Evolutionary conservation across 1,284 basidiomycete species (phyloP).

Genomic region (Rhodotorula sp.): DNA sequence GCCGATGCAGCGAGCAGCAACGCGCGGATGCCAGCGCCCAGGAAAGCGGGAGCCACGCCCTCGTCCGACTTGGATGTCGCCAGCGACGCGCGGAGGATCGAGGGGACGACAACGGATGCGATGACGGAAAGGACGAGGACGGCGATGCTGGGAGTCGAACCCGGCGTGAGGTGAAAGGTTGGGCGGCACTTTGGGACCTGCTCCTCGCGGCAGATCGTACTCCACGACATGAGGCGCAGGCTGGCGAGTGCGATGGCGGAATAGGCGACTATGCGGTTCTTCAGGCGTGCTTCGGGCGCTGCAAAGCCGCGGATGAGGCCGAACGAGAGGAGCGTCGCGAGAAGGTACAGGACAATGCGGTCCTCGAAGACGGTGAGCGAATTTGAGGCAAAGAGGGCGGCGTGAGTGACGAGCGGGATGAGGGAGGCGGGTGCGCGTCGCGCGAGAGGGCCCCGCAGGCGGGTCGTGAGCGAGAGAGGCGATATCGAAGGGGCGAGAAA

Average conservation of each 20-base stretch:
- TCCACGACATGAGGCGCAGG: constrained; percentile 68
- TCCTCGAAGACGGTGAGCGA: constrained; percentile 98
- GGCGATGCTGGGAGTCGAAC: constrained; percentile 63
- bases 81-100: constrained; percentile 61
- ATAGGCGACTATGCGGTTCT: constrained; percentile 72
- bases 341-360: constrained; percentile 70
- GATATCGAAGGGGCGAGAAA: constrained; percentile 34
- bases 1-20: constrained; percentile 61
- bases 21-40: constrained; percentile 61
- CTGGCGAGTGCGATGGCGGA: constrained; percentile 66
- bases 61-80: constrained; percentile 68
- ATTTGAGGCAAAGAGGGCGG: constrained; percentile 63
- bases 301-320: constrained; percentile 53
- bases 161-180: constrained; percentile 77
- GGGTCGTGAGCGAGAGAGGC: background rate
- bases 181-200: constrained; percentile 81
- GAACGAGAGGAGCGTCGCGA: constrained; percentile 61
- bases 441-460: constrained; percentile 1
- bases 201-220: constrained; percentile 90
- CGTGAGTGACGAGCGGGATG: constrained; percentile 36
- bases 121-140: constrained; percentile 60
- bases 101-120: constrained; percentile 63
- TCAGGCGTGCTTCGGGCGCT: constrained; percentile 66
- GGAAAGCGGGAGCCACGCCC: constrained; percentile 65
- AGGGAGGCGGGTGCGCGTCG: constrained; percentile 11